phyloP scores from a whole-genome alignment of 1,139 yeast species.

The Lodderomyces margitis region DNA sequence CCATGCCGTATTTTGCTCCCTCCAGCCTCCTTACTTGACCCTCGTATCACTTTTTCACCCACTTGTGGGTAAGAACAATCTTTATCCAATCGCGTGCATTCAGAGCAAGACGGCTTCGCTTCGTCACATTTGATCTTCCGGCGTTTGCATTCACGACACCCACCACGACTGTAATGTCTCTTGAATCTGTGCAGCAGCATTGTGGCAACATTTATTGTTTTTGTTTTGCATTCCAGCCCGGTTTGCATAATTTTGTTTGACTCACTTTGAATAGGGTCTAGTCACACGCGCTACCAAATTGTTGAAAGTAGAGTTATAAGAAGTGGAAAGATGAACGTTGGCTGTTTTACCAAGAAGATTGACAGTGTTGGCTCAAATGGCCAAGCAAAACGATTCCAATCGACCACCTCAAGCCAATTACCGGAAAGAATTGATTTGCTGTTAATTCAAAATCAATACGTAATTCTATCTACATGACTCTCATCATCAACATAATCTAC shows the following conservation, averaged over 20 bases:
- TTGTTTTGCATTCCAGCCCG: too few species aligned
- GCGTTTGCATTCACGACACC: constrained; percentile 31
- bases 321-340: too few species aligned
- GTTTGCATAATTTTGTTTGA: too few species aligned
- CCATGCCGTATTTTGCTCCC: background rate
- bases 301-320: too few species aligned
- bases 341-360: too few species aligned
- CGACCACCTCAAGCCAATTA: too few species aligned
- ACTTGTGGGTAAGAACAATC: constrained; percentile 23
- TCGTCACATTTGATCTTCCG: constrained; percentile 49
- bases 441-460: constrained; percentile 18
- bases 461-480: constrained; percentile 20
- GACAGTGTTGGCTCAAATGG: too few species aligned
- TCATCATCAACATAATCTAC: constrained; percentile 25
- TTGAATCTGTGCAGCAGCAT: constrained; percentile 6
- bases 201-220: background rate
- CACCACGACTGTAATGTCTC: constrained; percentile 25
- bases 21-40: constrained; percentile 10
- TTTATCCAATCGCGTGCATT: constrained; percentile 25
- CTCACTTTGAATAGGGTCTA: too few species aligned
- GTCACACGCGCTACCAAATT: too few species aligned
- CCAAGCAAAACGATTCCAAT: too few species aligned
- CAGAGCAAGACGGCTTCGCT: constrained; percentile 47
- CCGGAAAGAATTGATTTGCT: too few species aligned
- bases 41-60: constrained; percentile 22